Evolutionary conservation across 768 basidiomycete species (phyloP).

Genomic region (Pleurotus pulmonarius): DNA sequence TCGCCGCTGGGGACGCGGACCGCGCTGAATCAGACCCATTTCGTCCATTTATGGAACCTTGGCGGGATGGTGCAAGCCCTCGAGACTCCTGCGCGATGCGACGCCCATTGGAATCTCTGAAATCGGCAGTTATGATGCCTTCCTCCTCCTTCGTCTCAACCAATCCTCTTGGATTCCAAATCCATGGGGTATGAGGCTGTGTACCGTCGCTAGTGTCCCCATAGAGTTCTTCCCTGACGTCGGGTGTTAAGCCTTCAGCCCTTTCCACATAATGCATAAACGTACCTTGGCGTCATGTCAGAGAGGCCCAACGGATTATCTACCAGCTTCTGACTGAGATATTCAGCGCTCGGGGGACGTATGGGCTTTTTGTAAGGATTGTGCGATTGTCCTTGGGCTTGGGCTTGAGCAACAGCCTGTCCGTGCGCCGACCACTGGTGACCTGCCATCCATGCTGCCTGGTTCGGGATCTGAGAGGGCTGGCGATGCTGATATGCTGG

Average conservation of each 20-base stretch:
- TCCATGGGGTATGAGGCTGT: conserved; percentile 62
- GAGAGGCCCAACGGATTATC: conserved; percentile 65
- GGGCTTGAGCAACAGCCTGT: conserved; percentile 18
- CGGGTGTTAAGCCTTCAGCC: no score
- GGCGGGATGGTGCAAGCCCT: conserved; percentile 8
- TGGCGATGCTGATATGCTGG: conserved; percentile 32
- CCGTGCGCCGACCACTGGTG: conserved; percentile 13
- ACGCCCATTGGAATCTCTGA: conserved; percentile 9
- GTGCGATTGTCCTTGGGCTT: conserved; percentile 23
- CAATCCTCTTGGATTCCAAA: conserved; percentile 60
- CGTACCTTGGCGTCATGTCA: conserved; percentile 64
- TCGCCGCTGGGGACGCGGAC: conserved; percentile 1
- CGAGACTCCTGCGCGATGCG: conserved; percentile 16
- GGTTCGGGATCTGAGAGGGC: conserved; percentile 13
- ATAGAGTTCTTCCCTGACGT: conserved; percentile 29
- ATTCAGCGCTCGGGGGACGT: conserved; percentile 61
- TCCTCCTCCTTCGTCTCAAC: conserved; percentile 23
- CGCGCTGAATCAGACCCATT: background rate
- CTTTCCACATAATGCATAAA: conserved; percentile 9
- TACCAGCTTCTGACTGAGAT: conserved; percentile 53
- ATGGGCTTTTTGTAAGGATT: conserved; percentile 67
- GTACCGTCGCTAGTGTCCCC: conserved; percentile 20
- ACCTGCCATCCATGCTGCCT: conserved; percentile 26
- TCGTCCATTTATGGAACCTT: conserved; percentile 4
- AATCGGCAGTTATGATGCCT: conserved; percentile 12